Conservation (phyloP, 2,329 filamentous ascomycete genomes). For the Coniochaeta sp. region DNA sequence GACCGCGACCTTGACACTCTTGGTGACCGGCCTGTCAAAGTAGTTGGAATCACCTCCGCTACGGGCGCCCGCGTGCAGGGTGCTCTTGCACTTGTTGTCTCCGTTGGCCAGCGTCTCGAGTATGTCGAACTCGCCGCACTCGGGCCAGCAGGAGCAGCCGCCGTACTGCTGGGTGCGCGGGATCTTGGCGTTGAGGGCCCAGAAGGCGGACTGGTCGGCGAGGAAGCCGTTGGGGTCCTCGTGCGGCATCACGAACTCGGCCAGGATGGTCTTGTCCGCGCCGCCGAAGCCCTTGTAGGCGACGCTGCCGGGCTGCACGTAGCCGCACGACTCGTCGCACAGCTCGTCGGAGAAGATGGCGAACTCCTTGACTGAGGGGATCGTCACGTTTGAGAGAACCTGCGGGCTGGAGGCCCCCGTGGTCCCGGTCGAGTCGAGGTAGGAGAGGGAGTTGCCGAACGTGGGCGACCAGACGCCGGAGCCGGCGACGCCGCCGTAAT, state of each 20-base stretch:
- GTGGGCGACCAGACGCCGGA: slow-evolving; percentile 24
- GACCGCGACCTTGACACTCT: slow-evolving; percentile 56
- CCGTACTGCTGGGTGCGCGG: slow-evolving; percentile 64
- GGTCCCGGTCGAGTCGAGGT: slow-evolving; percentile 33
- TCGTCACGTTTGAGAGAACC: slow-evolving; percentile 27
- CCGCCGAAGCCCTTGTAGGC: slow-evolving; percentile 63
- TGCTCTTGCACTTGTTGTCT: slow-evolving; percentile 60
- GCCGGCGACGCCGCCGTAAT: slow-evolving; percentile 32
- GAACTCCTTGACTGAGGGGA: slow-evolving; percentile 38
- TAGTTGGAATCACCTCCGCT: slow-evolving; percentile 63
- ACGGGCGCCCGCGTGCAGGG: slow-evolving; percentile 54
- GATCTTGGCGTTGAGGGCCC: slow-evolving; percentile 69
- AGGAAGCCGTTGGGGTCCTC: slow-evolving; percentile 43
- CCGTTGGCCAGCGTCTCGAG: slow-evolving; percentile 63
- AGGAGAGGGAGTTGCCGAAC: slow-evolving; percentile 39
- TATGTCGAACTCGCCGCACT: slow-evolving; percentile 71
- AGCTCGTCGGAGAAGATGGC: slow-evolving; percentile 36
- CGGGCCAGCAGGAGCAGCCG: slow-evolving; percentile 64
- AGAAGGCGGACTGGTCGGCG: slow-evolving; percentile 65
- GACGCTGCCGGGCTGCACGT: slow-evolving; percentile 31
- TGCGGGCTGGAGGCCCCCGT: slow-evolving; percentile 29
- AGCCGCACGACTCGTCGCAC: slow-evolving; percentile 36
- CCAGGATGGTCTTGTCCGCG: slow-evolving; percentile 63
- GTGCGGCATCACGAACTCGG: slow-evolving; percentile 66
- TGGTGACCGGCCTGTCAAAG: slow-evolving; percentile 56